A percentile compares a stretch with the other conserved stretches of the same genome.
Conservation (phyloP, 2,329 filamentous ascomycete genomes). For the Fusarium paranaense region DNA sequence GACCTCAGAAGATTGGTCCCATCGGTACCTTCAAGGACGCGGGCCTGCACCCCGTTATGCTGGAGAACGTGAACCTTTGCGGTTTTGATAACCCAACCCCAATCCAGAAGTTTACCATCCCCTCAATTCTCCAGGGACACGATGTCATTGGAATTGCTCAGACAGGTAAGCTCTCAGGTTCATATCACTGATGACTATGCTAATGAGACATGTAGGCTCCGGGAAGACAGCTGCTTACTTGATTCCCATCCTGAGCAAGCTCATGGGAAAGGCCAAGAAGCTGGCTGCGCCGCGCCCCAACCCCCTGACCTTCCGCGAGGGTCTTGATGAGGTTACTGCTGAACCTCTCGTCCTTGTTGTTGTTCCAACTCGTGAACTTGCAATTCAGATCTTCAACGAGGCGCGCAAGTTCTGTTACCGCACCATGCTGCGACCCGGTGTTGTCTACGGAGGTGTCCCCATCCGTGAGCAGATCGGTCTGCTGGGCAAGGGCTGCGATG, state of each 20-base stretch:
- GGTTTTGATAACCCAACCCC: conserved; percentile 82
- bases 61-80: conserved; percentile 79
- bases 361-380: conserved; percentile 88
- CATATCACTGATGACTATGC: neutral
- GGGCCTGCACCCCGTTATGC: conserved; percentile 86
- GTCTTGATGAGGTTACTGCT: conserved; percentile 68
- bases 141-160: conserved; percentile 93
- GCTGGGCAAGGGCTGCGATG: conserved; percentile 85
- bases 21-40: conserved; percentile 75
- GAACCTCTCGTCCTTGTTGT: conserved; percentile 91
- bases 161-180: conserved; percentile 74
- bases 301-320: conserved; percentile 64
- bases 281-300: conserved; percentile 82
- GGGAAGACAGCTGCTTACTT: conserved; percentile 96
- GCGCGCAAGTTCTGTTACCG: conserved; percentile 93
- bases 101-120: conserved; percentile 87
- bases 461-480: conserved; percentile 76
- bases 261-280: conserved; percentile 97
- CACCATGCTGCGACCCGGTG: conserved; percentile 91
- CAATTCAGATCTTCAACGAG: conserved; percentile 95
- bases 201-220: conserved; percentile 71
- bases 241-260: conserved; percentile 85
- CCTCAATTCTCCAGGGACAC: conserved; percentile 78
- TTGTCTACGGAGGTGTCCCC: conserved; percentile 87
- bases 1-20: conserved; percentile 62